Base-by-base conservation (phyloP, 78 protist species). In the Ministeria vibrans region DNA sequence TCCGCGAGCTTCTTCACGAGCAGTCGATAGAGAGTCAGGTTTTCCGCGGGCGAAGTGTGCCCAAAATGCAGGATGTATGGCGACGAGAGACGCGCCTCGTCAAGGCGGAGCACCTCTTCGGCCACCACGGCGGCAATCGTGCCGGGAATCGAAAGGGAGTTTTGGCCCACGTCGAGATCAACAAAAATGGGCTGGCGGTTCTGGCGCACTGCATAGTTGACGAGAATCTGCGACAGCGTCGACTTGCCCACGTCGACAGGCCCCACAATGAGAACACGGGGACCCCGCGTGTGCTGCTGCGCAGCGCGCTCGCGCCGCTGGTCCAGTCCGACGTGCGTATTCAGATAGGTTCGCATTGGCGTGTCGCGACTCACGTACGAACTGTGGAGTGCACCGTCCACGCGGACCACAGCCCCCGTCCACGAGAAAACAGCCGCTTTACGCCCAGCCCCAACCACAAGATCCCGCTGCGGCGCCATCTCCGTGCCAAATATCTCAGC, bases 121-220 rank as follows among this genome's bases (percentile, higher is more conserved):
- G 39, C 34, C 36, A 32, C 5, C 4, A 49, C 75, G 45, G 88
- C 86, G 61, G 79, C 42, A 36, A 87, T 39, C 30, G 80, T 68
- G 30, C 94, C 94, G 34, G 94, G 94, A 7, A 87, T 25, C 6
- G 91, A 78, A 27, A 89, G 61, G 3, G 72, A 9, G 36, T 83
- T 83, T 76, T 91, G 92, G 20, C 92, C 92, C 4, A 89, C 83
- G 71, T 90, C 95, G 38, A 89, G 71, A 61, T 92, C 95, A 0
- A 90, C 80, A 62, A 78, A 85, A 1, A 68, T 2, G 23, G 90
- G 79, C 30, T 28, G 25, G 75, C 45, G 44, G 6, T 86, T 84
- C 25, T n/a, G 9, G 28, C 95, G 49, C 15, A 83, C 82, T 0
- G 90, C 83, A 36, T 81, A 92, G 45, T 79, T 87, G 11, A 80